These are phyloP conservation scores for Mycena indigotica DNA, from an alignment of 768 basidiomycete genomes.

Conservation along the genomic window DNA sequence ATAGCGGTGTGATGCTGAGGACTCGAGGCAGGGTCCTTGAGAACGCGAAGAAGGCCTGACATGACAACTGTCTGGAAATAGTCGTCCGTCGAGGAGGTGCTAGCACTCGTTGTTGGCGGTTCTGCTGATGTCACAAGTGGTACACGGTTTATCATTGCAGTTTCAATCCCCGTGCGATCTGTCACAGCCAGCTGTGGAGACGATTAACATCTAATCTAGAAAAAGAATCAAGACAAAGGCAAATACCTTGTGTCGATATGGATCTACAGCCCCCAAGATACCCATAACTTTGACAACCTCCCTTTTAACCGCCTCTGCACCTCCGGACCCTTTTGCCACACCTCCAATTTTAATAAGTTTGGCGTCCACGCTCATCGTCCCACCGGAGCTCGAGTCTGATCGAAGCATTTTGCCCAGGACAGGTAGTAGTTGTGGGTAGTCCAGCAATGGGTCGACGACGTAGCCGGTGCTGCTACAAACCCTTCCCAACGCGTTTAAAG, in stretches of 20 bases:
- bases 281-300: slow-evolving; percentile 96
- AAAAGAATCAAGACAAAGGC: not conserved
- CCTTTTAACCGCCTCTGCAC: slow-evolving; percentile 64
- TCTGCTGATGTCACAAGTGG: slow-evolving; percentile 44
- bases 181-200: slow-evolving; percentile 51
- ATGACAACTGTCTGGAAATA: slow-evolving; percentile 98
- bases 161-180: slow-evolving; percentile 65
- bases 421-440: slow-evolving; percentile 86
- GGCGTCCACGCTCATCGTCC: not conserved
- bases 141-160: slow-evolving; percentile 65
- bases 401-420: slow-evolving; percentile 82
- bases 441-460: slow-evolving; percentile 89
- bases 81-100: slow-evolving; percentile 74
- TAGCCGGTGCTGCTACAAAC: slow-evolving; percentile 95
- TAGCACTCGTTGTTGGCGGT: slow-evolving; percentile 51
- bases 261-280: slow-evolving; percentile 93
- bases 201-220: slow-evolving; percentile 1
- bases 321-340: not conserved
- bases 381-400: slow-evolving; percentile 51
- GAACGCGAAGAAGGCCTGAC: slow-evolving; percentile 79
- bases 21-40: slow-evolving; percentile 87
- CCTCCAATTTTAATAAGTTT: not conserved
- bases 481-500: slow-evolving; percentile 92
- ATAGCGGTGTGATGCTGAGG: slow-evolving; percentile 91
- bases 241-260: slow-evolving; percentile 86